These are phyloP conservation scores for Magnolia kwangsiensis DNA, from an alignment of 164 flowering plant genomes.

Conservation along the genomic window DNA sequence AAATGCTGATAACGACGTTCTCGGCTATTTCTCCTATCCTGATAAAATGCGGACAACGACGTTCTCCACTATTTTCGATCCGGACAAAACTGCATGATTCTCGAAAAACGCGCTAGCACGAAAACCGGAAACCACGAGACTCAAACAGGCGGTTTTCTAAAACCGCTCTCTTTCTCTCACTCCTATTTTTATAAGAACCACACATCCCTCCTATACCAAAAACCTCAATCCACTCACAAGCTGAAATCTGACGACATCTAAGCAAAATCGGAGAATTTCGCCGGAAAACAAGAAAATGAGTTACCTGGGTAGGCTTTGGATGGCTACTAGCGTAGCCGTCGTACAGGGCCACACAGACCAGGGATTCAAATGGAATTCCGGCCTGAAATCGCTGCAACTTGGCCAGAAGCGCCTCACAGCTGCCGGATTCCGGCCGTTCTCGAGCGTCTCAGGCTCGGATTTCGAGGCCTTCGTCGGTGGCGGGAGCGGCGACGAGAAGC, in stretches of 20 bases:
- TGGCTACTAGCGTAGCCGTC: conserved; percentile 53
- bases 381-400: conserved; percentile 24
- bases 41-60: no score
- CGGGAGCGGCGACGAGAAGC: conserved; percentile 18
- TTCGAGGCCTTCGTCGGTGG: conserved; percentile 6
- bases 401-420: conserved; percentile 10
- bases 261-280: neutral
- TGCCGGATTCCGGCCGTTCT: conserved; percentile 13
- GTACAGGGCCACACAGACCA: conserved; percentile 49
- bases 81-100: no score
- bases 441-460: conserved; percentile 16
- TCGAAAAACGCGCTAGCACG: no score
- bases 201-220: neutral
- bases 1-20: no score
- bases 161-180: neutral
- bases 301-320: conserved; percentile 43
- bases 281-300: conserved; percentile 31
- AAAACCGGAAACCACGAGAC: neutral
- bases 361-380: conserved; percentile 31
- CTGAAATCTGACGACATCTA: neutral
- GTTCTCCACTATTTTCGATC: no score
- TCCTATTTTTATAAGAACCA: neutral
- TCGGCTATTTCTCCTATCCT: no score
- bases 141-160: neutral
- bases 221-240: neutral